Percentiles rank a stretch among this genome's conserved stretches.
Conservation (phyloP, 2,329 filamentous ascomycete species). For the Elsinoe necatrix region DNA sequence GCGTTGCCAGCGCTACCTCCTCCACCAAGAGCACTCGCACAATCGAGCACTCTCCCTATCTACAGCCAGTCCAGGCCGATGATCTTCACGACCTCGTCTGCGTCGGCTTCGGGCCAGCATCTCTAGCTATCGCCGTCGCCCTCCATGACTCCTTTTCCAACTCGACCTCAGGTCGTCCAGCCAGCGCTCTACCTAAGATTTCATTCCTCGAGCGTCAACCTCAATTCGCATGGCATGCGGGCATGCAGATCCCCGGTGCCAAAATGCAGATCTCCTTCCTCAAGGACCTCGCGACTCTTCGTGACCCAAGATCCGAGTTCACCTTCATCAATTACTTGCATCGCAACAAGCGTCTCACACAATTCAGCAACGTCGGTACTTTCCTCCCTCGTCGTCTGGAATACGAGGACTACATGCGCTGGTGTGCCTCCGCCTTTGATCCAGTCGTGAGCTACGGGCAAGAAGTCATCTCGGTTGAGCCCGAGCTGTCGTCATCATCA, state of each 20-base stretch:
- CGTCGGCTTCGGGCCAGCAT: constrained; percentile 87
- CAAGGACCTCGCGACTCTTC: constrained; percentile 85
- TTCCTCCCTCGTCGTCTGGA: constrained; percentile 80
- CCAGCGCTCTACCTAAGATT: constrained; percentile 53
- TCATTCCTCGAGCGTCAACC: constrained; percentile 81
- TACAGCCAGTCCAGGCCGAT: constrained; percentile 48
- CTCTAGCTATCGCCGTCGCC: constrained; percentile 79
- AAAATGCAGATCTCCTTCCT: constrained; percentile 98
- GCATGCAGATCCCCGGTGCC: constrained; percentile 86
- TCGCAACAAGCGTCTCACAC: constrained; percentile 67
- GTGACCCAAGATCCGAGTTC: constrained; percentile 82
- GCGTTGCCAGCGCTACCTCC: not conserved
- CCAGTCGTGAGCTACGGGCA: constrained; percentile 65
- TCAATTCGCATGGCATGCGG: constrained; percentile 83
- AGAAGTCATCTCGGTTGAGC: constrained; percentile 64
- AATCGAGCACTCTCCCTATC: constrained; percentile 28
- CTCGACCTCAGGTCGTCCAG: constrained; percentile 20
- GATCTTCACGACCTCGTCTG: constrained; percentile 78
- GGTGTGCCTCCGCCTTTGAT: constrained; percentile 77
- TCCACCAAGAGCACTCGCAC: not conserved
- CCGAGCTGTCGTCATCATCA: constrained; percentile 33
- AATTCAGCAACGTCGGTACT: constrained; percentile 84
- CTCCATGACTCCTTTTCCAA: constrained; percentile 66
- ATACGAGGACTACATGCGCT: constrained; percentile 92
- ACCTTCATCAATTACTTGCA: constrained; percentile 95